Percentiles rank a stretch among this genome's conserved stretches.
phyloP scores from a whole-genome alignment of 2,329 filamentous ascomycete genomes.

The Diplodia scrobiculata region DNA sequence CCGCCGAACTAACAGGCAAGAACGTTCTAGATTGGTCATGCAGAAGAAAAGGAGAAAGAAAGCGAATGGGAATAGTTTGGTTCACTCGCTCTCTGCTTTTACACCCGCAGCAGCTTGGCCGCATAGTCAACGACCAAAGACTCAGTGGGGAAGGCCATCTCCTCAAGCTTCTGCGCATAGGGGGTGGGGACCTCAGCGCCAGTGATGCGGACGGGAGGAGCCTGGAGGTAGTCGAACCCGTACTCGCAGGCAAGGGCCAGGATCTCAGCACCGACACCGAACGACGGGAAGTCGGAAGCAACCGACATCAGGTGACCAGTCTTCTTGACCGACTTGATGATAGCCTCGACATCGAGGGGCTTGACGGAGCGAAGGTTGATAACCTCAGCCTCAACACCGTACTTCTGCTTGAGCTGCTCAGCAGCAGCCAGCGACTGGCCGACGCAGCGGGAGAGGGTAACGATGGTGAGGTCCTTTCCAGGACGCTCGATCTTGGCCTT shows the following conservation, averaged over 20 bases:
- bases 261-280: slow-evolving; percentile 89
- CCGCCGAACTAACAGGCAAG: slow-evolving; percentile 23
- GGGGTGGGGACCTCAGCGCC: slow-evolving; percentile 97
- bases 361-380: slow-evolving; percentile 98
- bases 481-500: slow-evolving; percentile 98
- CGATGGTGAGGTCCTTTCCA: slow-evolving; percentile 94
- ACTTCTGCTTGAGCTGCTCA: slow-evolving; percentile 90
- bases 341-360: slow-evolving; percentile 91
- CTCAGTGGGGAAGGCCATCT: slow-evolving; percentile 93
- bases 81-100: slow-evolving; percentile 36
- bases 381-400: slow-evolving; percentile 92
- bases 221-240: slow-evolving; percentile 95
- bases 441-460: slow-evolving; percentile 91
- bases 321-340: slow-evolving; percentile 98
- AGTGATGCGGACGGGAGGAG: slow-evolving; percentile 89
- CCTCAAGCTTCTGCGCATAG: slow-evolving; percentile 88
- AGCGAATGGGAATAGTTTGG: slow-evolving; percentile 5
- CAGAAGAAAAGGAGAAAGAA: slow-evolving; percentile 8
- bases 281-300: slow-evolving; percentile 94
- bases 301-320: slow-evolving; percentile 87
- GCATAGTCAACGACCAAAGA: slow-evolving; percentile 82
- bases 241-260: slow-evolving; percentile 96
- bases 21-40: slow-evolving; percentile 27
- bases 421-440: slow-evolving; percentile 87
- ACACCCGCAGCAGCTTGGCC: slow-evolving; percentile 83